Conservation (phyloP, 73 alveolate species). For the Diophrys appendiculata region DNA sequence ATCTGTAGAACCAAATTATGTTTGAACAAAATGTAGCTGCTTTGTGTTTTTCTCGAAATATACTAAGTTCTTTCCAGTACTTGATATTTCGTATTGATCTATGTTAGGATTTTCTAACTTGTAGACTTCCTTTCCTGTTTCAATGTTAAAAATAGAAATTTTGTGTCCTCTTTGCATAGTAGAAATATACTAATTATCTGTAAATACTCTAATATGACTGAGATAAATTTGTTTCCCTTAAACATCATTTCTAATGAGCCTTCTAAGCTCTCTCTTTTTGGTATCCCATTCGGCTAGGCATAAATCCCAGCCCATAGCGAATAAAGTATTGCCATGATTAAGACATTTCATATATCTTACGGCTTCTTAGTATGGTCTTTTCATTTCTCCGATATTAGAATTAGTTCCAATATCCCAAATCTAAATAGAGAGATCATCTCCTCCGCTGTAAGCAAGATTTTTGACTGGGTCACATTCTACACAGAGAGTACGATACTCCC, state of each 20-base stretch:
- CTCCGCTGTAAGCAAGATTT: neutral
- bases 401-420: neutral
- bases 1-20: neutral
- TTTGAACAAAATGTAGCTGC: neutral
- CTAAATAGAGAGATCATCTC: neutral
- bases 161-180: neutral
- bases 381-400: neutral
- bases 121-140: neutral
- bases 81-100: neutral
- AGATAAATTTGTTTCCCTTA: neutral
- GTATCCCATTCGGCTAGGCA: neutral
- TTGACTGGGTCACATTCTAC: neutral
- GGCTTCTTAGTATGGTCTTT: neutral
- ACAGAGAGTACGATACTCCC: neutral
- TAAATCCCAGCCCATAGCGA: neutral
- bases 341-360: neutral
- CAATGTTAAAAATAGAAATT: neutral
- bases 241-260: neutral
- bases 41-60: neutral
- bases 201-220: neutral
- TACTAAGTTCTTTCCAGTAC: neutral
- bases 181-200: neutral
- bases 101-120: neutral
- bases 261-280: neutral
- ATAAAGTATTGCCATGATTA: neutral